Evolutionary conservation across 495 filamentous ascomycete species (phyloP).

Genomic region (Elasticomyces elasticus): DNA sequence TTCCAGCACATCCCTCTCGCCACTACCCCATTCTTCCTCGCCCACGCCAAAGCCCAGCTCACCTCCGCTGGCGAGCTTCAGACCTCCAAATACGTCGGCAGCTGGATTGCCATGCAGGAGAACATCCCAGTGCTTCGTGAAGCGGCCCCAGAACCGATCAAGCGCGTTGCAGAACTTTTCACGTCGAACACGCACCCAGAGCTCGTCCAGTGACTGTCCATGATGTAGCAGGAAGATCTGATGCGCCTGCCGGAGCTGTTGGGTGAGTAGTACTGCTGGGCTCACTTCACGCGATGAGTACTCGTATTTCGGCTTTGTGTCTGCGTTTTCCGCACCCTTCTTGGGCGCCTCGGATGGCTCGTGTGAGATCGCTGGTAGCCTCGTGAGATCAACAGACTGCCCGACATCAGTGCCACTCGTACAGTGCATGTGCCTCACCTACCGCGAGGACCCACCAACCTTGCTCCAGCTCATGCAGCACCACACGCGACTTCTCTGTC

Average conservation of each 20-base stretch:
- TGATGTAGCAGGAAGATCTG: constrained; percentile 81
- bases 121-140: constrained; percentile 76
- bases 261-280: constrained; percentile 64
- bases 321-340: constrained; percentile 23
- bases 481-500: constrained; percentile 74
- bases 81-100: constrained; percentile 64
- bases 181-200: constrained; percentile 54
- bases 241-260: constrained; percentile 75
- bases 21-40: constrained; percentile 86
- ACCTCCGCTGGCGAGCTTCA: constrained; percentile 84
- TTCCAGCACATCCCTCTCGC: constrained; percentile 83
- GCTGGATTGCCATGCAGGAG: constrained; percentile 82
- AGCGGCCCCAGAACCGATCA: constrained; percentile 73
- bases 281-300: constrained; percentile 85
- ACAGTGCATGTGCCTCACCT: constrained; percentile 9
- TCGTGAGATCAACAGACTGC: constrained; percentile 67
- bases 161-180: constrained; percentile 54
- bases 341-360: constrained; percentile 5
- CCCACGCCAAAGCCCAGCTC: constrained; percentile 90
- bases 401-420: not conserved
- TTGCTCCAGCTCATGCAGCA: constrained; percentile 73
- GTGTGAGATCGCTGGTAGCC: constrained; percentile 33
- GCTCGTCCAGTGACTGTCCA: constrained; percentile 51
- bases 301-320: constrained; percentile 39
- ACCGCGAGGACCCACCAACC: constrained; percentile 96